Evolutionary conservation across 1,284 basidiomycete species (phyloP).

Genomic region (Sphaerobolus stellatus): DNA sequence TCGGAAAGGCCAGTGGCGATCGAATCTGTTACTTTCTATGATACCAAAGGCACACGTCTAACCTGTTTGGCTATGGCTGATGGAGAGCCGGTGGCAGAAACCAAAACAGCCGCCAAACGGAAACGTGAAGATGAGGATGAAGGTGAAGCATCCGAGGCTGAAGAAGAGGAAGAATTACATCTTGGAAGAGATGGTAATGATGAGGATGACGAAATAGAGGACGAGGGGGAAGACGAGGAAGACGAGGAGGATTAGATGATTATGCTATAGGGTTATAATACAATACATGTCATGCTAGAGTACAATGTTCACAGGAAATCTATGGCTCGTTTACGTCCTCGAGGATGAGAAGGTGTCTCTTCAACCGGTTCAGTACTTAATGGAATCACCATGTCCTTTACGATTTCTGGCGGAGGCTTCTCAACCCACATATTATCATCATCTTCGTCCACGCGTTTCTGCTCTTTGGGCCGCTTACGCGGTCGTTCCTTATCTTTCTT

Average conservation of each 20-base stretch:
- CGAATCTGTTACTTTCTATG: conserved; percentile 63
- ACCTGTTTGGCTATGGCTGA: conserved; percentile 78
- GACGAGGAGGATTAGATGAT: conserved; percentile 9
- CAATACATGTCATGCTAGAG: background rate
- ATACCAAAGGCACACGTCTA: conserved; percentile 81
- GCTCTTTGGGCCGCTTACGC: conserved; percentile 26
- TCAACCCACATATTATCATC: conserved; percentile 64
- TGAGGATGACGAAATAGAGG: conserved; percentile 23
- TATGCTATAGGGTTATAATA: background rate
- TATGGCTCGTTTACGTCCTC: conserved; percentile 37
- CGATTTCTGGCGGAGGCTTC: conserved; percentile 49
- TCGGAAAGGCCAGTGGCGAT: conserved; percentile 38
- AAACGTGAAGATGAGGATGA: conserved; percentile 37
- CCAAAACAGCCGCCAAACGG: conserved; percentile 31
- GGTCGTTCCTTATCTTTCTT: conserved; percentile 22
- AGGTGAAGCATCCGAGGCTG: conserved; percentile 25
- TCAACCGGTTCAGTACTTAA: background rate
- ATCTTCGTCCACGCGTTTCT: conserved; percentile 41
- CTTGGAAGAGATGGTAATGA: conserved; percentile 25
- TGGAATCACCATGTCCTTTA: conserved; percentile 28
- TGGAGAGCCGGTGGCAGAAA: conserved; percentile 38
- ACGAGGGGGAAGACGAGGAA: conserved; percentile 13
- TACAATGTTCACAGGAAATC: conserved; percentile 58
- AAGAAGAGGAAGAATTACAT: conserved; percentile 18
- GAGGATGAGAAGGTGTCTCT: conserved; percentile 10